These are phyloP conservation scores for Pholiota conissans DNA, from an alignment of 768 basidiomycete genomes.

Conservation along the genomic window DNA sequence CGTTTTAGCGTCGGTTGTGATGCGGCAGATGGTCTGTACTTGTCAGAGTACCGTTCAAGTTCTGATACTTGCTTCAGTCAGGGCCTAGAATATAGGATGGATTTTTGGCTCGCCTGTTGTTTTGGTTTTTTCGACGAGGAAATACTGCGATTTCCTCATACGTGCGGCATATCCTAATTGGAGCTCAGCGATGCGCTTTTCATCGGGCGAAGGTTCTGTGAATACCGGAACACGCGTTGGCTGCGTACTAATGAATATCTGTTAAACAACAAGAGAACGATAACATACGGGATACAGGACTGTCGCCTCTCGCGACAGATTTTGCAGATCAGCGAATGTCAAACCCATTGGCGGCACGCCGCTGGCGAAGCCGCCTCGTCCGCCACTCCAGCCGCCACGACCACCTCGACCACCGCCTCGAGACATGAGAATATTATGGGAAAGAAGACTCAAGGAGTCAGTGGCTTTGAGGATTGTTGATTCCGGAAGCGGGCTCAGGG, in stretches of 20 bases:
- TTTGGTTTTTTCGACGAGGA: slow-evolving; percentile 69
- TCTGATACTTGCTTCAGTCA: slow-evolving; percentile 41
- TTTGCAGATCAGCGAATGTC: slow-evolving; percentile 77
- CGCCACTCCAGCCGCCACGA: slow-evolving; percentile 36
- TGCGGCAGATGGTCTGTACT: slow-evolving; percentile 64
- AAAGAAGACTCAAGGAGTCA: slow-evolving; percentile 8
- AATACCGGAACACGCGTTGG: slow-evolving; percentile 68
- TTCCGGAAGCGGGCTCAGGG: slow-evolving; percentile 16
- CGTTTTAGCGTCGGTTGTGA: slow-evolving; percentile 68
- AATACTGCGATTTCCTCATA: slow-evolving; percentile 71
- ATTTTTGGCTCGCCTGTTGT: slow-evolving; percentile 43
- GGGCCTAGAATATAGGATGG: neutral
- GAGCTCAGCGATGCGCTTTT: slow-evolving; percentile 62
- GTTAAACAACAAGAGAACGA: slow-evolving; percentile 19
- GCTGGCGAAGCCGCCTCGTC: slow-evolving; percentile 55
- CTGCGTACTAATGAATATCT: slow-evolving; percentile 36
- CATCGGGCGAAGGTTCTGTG: slow-evolving; percentile 63
- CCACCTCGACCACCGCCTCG: slow-evolving; percentile 36
- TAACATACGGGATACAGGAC: slow-evolving; percentile 78
- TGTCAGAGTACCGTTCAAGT: slow-evolving; percentile 81
- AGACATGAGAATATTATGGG: slow-evolving; percentile 30
- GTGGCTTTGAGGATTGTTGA: slow-evolving; percentile 5
- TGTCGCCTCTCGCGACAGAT: slow-evolving; percentile 72
- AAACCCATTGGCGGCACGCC: slow-evolving; percentile 75
- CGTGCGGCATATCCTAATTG: slow-evolving; percentile 69